A percentile compares a stretch with the other conserved stretches of the same genome.
phyloP scores from a whole-genome alignment of 768 basidiomycete species.

The Sistotremastrum niveocremeum region DNA sequence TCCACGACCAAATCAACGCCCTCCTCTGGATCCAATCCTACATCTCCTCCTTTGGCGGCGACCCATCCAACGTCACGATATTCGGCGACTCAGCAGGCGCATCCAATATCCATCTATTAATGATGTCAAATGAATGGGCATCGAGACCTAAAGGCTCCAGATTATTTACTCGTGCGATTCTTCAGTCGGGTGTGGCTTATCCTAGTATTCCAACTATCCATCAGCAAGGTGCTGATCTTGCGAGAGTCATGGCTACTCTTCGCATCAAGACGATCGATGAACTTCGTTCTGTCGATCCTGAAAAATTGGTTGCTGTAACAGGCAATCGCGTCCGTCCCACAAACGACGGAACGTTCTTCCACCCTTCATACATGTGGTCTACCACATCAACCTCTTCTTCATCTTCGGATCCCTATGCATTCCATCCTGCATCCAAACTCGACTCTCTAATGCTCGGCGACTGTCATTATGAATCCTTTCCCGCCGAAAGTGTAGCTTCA shows the following conservation, averaged over 20 bases:
- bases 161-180: conserved; percentile 58
- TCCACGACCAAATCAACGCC: conserved; percentile 50
- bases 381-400: conserved; percentile 1
- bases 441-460: conserved; percentile 73
- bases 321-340: conserved; percentile 34
- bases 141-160: conserved; percentile 21
- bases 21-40: conserved; percentile 50
- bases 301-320: conserved; percentile 38
- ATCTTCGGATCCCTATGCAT: conserved; percentile 9
- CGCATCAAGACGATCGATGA: conserved; percentile 43
- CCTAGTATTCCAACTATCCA: conserved; percentile 44
- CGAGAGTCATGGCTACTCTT: conserved; percentile 45
- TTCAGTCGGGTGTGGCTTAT: conserved; percentile 61
- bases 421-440: conserved; percentile 19
- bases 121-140: conserved; percentile 37
- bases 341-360: conserved; percentile 61
- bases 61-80: conserved; percentile 34
- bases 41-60: conserved; percentile 55
- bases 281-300: conserved; percentile 43
- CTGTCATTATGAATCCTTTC: conserved; percentile 46
- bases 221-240: conserved; percentile 53
- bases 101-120: conserved; percentile 55
- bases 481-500: conserved; percentile 47
- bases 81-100: conserved; percentile 30
- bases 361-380: conserved; percentile 5